Evolutionary conservation across 495 filamentous ascomycete genomes (phyloP).

Genomic region (Amniculicola lignicola): DNA sequence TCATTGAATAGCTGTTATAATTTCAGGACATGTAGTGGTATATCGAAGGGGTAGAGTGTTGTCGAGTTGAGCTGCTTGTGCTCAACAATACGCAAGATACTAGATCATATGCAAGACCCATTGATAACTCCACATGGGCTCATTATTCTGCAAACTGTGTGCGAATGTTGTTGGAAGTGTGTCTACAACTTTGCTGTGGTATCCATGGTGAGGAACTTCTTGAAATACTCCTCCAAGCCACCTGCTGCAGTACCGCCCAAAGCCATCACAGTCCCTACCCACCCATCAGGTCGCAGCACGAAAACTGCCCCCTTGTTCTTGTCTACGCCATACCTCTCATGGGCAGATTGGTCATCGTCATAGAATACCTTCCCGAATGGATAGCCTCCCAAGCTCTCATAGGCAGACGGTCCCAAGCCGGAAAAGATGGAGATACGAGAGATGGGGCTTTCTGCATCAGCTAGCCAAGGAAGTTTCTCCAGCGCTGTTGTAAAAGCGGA

Average conservation of each 20-base stretch:
- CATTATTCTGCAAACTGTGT: too few species aligned
- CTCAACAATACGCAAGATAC: too few species aligned
- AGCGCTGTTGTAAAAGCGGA: conserved; percentile 13
- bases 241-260: conserved; percentile 21
- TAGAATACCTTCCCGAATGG: conserved; percentile 44
- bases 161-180: too few species aligned
- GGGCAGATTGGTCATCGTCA: conserved; percentile 38
- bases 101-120: too few species aligned
- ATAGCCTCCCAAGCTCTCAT: conserved; percentile 41
- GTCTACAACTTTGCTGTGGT: conserved; percentile 3
- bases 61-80: too few species aligned
- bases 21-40: too few species aligned
- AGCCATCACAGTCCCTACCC: conserved; percentile 42
- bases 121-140: too few species aligned
- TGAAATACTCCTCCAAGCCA: conserved; percentile 42
- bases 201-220: conserved; percentile 18
- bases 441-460: conserved; percentile 13
- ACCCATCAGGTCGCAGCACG: conserved; percentile 48
- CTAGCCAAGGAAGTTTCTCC: background rate
- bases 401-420: conserved; percentile 40
- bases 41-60: too few species aligned
- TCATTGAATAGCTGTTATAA: too few species aligned
- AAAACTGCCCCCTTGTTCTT: conserved; percentile 39
- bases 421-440: conserved; percentile 42
- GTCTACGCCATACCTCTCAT: conserved; percentile 42